Base-by-base conservation (phyloP, 768 basidiomycete genomes). In the Pholiota molesta region DNA sequence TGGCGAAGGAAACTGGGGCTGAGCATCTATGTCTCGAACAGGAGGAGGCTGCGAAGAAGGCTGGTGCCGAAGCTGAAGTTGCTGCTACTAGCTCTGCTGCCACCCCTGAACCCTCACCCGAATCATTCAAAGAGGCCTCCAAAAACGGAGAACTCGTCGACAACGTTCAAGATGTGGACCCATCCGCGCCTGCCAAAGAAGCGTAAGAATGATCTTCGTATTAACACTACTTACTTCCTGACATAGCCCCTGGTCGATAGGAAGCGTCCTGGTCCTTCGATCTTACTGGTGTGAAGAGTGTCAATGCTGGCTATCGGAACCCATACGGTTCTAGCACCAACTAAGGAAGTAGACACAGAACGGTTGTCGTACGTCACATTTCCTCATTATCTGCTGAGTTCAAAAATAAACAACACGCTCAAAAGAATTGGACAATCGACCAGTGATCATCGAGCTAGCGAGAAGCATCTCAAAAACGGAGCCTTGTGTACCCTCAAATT, bases 201-300 rank as follows among this genome's bases (percentile, higher is more conserved):
- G 52, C 69, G 74, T 33, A 86, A 85, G 69, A 87, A 87, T 49
- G 23, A 74, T 11, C 78, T 92, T 19, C 88, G 89, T 47, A 90
- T 91, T 73, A 87, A 86, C 72, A 89, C 90, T 13, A 69, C 80
- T 3, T 2, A 21, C 11, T 6, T 47, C 1, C 45, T 21, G 1
- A 74, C 78, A 53, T 71, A 77, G 29, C 75, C 82, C 47, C 72
- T 78, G 45, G 72, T 73, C 37, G 66, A 69, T 23, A 73, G 72
- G 59, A 84, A 78, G 44, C 86, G 90, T 29, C 92, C 92, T 26
- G 91, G 86, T 58, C 89, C 84, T 85, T 94, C 35, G 88, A 94
- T 68, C 84, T 94, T 42, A 80, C 85, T 11, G 77, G 74, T 13
- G 77, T 88, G 9, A 83, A 79, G 69, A 79, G 6, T 49, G 26